Evolutionary conservation across 345 rosid genomes (phyloP).

Genomic region (Rhizophora mangle): DNA sequence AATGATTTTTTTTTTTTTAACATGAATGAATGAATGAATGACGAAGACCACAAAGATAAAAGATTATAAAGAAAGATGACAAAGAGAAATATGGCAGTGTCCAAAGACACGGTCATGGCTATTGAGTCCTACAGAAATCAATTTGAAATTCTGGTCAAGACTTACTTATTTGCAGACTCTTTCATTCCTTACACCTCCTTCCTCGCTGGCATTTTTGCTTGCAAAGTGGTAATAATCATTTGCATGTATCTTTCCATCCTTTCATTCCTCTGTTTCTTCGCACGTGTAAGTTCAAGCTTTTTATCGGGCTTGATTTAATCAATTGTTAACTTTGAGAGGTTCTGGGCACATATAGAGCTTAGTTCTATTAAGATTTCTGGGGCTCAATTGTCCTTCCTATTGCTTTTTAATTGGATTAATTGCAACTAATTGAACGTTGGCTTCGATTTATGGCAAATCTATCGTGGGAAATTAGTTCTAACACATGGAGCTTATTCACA

Average conservation of each 20-base stretch:
- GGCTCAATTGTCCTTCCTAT: background rate
- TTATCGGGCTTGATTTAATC: background rate
- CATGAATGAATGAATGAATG: too few relatives aligned
- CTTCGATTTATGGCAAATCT: too few relatives aligned
- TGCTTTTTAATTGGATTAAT: background rate
- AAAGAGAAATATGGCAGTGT: conserved; percentile 12
- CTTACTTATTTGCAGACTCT: conserved; percentile 59
- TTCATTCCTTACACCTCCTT: conserved; percentile 73
- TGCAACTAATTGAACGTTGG: too few relatives aligned
- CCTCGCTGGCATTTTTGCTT: conserved; percentile 63
- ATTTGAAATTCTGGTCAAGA: conserved; percentile 57
- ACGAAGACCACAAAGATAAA: too few relatives aligned
- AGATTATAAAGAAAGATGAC: too few relatives aligned
- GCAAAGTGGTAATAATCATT: conserved; percentile 62
- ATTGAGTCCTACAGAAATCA: conserved; percentile 63
- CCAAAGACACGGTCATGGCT: conserved; percentile 44
- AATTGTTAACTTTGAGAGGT: background rate
- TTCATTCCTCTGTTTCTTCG: too few relatives aligned
- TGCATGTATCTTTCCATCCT: background rate
- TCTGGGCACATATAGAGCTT: background rate
- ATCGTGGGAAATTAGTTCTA: background rate
- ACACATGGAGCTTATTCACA: background rate
- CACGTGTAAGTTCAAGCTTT: background rate
- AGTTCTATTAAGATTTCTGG: background rate
- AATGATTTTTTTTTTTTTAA: too few relatives aligned